Evolutionary conservation across 1,139 yeast species (phyloP), one percentile per base, ranked within the genome.

Genomic region (Tardiomyces blankii): DNA sequence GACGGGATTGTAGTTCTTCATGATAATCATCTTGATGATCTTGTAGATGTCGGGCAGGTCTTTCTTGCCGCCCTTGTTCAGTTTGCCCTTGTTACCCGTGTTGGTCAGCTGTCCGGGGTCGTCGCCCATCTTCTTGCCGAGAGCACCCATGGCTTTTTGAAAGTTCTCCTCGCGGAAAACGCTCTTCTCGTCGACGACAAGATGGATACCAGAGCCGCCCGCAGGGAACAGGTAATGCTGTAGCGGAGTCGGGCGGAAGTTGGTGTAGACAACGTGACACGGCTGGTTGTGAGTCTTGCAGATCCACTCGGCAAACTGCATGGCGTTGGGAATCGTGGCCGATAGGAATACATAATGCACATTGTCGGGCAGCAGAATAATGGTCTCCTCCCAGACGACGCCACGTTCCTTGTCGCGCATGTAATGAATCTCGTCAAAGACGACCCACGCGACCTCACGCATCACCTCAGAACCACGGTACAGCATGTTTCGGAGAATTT

Each of bases 341-440:
- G 96, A 88, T 53, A 88, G 70, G 55, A 88, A 81, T 16, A 83
- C 91, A 58, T 82, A 82, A 56, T 80, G 85, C 6, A 91, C 95
- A 64, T 89, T 95, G 53, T 89, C 96, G 1, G 99, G 99, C 41
- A 91, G 71, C 87, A 91, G 80, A 54, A 91, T 91, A 50, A 91
- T 91, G 8, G 93, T 95, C 64, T 91, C 99, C 66, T 91, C 99
- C 99, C 99, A 91, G 6, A 91, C 99, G 32, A 91, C 98, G 60
- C 99, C 99, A 63, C 99, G 77, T 59, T 88, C 96, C 48, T 86
- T 84, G 67, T 91, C 99, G 59, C 91, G 88, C 59, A 91, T 95
- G 61, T 91, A 91, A 66, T 91, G 99, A 2, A 91, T 97, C 64
- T 91, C 99, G 66, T 91, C 99, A 60, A 91, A 91, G 41, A 91